Evolutionary conservation across 2,329 filamentous ascomycete genomes (phyloP).

Genomic region (Fusarium nematophilum): DNA sequence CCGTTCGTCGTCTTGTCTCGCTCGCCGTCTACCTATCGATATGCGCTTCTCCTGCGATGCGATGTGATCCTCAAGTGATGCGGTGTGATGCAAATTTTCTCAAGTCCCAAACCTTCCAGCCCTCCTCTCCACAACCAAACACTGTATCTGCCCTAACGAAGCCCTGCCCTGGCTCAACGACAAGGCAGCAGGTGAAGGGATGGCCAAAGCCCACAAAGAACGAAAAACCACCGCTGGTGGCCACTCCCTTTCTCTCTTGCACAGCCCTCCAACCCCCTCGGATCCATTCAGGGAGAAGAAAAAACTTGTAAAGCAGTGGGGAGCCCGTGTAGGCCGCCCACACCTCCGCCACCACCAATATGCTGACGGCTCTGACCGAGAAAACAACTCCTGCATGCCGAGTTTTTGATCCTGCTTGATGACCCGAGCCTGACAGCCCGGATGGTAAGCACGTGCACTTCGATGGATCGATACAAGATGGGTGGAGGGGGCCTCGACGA

Average conservation of each 20-base stretch:
- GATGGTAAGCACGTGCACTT: constrained; percentile 7
- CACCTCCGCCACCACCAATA: constrained; percentile 14
- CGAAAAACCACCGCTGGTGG: constrained; percentile 1
- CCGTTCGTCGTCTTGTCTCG: constrained; percentile 14
- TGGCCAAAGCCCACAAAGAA: constrained; percentile 21
- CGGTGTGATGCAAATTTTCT: constrained; percentile 27
- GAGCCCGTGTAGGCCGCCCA: constrained; percentile 12
- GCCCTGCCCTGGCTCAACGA: constrained; percentile 1
- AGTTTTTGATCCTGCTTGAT: constrained; percentile 10
- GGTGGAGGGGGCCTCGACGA: constrained; percentile 12
- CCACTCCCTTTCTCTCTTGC: not conserved
- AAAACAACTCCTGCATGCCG: constrained; percentile 3
- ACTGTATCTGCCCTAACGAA: constrained; percentile 1
- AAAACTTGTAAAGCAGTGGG: constrained; percentile 15
- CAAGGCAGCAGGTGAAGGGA: constrained; percentile 10
- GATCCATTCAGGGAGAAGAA: constrained; percentile 6
- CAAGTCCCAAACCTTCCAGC: constrained; percentile 8
- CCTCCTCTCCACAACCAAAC: constrained; percentile 15
- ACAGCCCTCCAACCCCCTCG: constrained; percentile 10
- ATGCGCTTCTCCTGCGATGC: constrained; percentile 8
- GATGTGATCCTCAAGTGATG: constrained; percentile 22
- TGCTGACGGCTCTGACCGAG: not conserved
- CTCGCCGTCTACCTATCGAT: constrained; percentile 4
- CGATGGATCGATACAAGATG: constrained; percentile 17
- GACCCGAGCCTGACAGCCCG: constrained; percentile 8